Conservation (phyloP, 179 eudicot species). For the Patellifolia procumbens region DNA sequence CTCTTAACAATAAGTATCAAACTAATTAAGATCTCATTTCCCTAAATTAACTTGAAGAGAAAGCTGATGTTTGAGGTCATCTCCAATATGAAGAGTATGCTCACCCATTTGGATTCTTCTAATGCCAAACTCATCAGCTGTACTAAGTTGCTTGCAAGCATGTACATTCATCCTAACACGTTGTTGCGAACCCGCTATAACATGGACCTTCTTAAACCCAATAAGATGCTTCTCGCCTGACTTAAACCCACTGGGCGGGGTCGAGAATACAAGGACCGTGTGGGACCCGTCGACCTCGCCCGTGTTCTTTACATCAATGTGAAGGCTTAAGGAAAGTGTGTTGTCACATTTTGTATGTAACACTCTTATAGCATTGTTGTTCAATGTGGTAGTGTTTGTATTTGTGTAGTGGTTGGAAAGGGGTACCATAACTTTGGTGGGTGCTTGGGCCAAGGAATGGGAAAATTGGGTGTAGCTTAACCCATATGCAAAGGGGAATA, state of each 20-base stretch:
- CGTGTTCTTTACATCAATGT: conserved; percentile 65
- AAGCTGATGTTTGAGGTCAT: conserved; percentile 54
- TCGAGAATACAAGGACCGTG: conserved; percentile 62
- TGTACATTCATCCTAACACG: conserved; percentile 48
- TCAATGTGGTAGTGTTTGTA: conserved; percentile 40
- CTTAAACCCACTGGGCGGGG: conserved; percentile 43
- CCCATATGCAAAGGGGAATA: conserved; percentile 86
- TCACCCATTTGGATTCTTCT: conserved; percentile 76
- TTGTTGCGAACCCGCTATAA: conserved; percentile 51
- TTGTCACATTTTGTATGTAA: conserved; percentile 58
- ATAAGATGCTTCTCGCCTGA: conserved; percentile 49
- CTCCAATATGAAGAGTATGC: conserved; percentile 79
- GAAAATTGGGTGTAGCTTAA: conserved; percentile 67
- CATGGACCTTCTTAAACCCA: conserved; percentile 77
- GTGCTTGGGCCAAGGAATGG: conserved; percentile 59
- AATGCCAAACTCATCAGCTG: conserved; percentile 60
- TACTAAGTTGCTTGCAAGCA: conserved; percentile 67
- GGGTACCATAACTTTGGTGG: conserved; percentile 44
- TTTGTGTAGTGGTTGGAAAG: conserved; percentile 30
- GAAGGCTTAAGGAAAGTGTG: conserved; percentile 38
- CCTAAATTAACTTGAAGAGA: conserved; percentile 34
- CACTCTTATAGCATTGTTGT: conserved; percentile 45
- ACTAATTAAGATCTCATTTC: conserved; percentile 14
- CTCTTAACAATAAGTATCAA: too few species aligned
- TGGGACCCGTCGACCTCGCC: conserved; percentile 73